A percentile compares a stretch with the other conserved stretches of the same genome.
These are phyloP conservation scores for Akebia trifoliata DNA, from an alignment of 164 flowering plant genomes.

Conservation along the genomic window DNA sequence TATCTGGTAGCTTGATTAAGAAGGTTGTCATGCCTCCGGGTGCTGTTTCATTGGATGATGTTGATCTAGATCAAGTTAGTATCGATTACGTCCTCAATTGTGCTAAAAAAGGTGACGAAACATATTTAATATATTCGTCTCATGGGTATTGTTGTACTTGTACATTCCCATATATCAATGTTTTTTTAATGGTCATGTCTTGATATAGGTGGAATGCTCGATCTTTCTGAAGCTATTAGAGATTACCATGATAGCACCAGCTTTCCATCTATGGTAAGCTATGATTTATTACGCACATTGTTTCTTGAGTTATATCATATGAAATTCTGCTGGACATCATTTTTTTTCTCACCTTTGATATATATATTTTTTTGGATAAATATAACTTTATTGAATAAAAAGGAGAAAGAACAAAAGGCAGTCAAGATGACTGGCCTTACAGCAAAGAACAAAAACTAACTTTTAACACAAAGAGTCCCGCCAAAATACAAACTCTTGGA, in stretches of 20 bases:
- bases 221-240: conserved; percentile 95
- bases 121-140: conserved; percentile 1
- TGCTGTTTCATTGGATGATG: conserved; percentile 91
- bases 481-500: too few relatives aligned
- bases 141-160: background rate
- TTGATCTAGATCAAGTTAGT: conserved; percentile 98
- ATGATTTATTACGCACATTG: conserved; percentile 1
- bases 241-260: conserved; percentile 72
- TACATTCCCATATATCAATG: background rate
- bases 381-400: too few relatives aligned
- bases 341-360: too few relatives aligned
- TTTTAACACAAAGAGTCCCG: too few relatives aligned
- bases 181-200: background rate
- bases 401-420: too few relatives aligned
- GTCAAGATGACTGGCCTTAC: too few relatives aligned
- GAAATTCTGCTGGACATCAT: background rate
- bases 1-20: conserved; percentile 85
- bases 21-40: conserved; percentile 98
- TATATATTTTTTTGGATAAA: too few relatives aligned
- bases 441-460: too few relatives aligned
- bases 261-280: conserved; percentile 68
- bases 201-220: conserved; percentile 76
- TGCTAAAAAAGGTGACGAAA: conserved; percentile 63
- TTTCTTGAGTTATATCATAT: background rate
- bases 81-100: conserved; percentile 80